Evolutionary conservation across 1,284 basidiomycete genomes (phyloP), one percentile per base, ranked within the genome.

Genomic region (Ustilago bromivora): DNA sequence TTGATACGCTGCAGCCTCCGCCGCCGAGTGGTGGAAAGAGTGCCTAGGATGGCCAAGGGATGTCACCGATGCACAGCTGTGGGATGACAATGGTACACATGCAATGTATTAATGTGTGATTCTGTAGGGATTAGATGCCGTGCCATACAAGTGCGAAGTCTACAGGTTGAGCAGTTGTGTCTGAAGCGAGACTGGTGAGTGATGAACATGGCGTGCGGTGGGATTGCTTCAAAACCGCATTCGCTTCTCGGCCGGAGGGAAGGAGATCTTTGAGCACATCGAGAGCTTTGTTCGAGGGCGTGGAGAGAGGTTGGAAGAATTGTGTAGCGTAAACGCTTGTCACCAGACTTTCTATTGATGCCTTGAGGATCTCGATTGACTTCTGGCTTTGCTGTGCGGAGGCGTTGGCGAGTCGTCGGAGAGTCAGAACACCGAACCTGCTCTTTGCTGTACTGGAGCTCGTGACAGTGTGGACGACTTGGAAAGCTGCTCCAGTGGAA

Each of bases 1-100:
- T 83, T 28, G 83, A 82, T 61, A 73, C 71, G 6, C 38, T 77
- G 28, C 68, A 71, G 62, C 74, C 74, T 13, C 15, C 38, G 58
- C 74, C 74, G 19, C 15, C 32, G 31, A 15, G 52, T 28, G 23
- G 41, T 19, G 34, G 34, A 6, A 41, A 38, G 49, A 51, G 12
- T 32, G 49, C 28, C 31, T 51, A 34, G 23, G 7, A 28, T 12
- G 46, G 19, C 9, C 2, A 57, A 43, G 38, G n/a, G 15, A 32
- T 10, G 1, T 4, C 17, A 2, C 2, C 23, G 3, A 28, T 28
- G 23, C 23, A 28, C 23, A 28, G 23, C 23, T 28, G 23, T 28
- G 23, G 3, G 23, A 28, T 28, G 23, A 28, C 23, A 35, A 17
- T 4, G n/a, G 23, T 23, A 34, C 8, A 53, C 15, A 31, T 5